Evolutionary conservation across 371 early-diverging fungal genomes (phyloP).

Genomic region (Sanchytrium tribonematis): DNA sequence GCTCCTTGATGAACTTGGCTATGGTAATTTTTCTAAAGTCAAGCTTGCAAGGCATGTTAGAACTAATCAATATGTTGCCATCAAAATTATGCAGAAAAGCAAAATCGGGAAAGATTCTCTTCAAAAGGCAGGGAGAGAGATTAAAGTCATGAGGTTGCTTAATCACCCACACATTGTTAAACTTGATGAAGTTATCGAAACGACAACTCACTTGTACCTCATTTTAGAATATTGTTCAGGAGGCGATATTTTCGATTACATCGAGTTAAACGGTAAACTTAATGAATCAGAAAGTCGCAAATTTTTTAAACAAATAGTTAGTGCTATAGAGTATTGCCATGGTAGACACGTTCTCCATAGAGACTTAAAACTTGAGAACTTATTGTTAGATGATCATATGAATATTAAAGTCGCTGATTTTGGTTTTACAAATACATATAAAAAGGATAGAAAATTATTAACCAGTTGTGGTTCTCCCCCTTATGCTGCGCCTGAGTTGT

Average conservation of each 20-base stretch:
- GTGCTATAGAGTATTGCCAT: conserved; percentile 47
- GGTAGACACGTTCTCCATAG: conserved; percentile 43
- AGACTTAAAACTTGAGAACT: conserved; percentile 61
- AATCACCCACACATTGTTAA: conserved; percentile 39
- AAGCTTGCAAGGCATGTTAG: conserved; percentile 42
- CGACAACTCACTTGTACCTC: conserved; percentile 35
- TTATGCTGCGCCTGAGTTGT: conserved; percentile 39
- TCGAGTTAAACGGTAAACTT: conserved; percentile 17
- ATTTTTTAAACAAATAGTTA: conserved; percentile 38
- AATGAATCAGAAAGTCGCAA: conserved; percentile 26
- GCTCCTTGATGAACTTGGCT: neutral
- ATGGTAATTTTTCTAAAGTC: conserved; percentile 57
- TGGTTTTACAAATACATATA: conserved; percentile 48
- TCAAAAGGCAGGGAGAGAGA: conserved; percentile 34
- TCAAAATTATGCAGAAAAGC: conserved; percentile 55
- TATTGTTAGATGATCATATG: conserved; percentile 36
- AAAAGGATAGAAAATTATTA: conserved; percentile 26
- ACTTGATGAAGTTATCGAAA: conserved; percentile 36
- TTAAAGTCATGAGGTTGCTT: conserved; percentile 32
- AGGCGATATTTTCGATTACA: conserved; percentile 33
- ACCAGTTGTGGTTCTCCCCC: conserved; percentile 56
- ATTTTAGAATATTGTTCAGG: conserved; percentile 39
- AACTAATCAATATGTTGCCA: conserved; percentile 48
- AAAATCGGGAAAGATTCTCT: conserved; percentile 20
- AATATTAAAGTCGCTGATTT: conserved; percentile 59